These are phyloP conservation scores for Mariannaea sp. DNA, from an alignment of 2,329 filamentous ascomycete species.

Conservation along the genomic window DNA sequence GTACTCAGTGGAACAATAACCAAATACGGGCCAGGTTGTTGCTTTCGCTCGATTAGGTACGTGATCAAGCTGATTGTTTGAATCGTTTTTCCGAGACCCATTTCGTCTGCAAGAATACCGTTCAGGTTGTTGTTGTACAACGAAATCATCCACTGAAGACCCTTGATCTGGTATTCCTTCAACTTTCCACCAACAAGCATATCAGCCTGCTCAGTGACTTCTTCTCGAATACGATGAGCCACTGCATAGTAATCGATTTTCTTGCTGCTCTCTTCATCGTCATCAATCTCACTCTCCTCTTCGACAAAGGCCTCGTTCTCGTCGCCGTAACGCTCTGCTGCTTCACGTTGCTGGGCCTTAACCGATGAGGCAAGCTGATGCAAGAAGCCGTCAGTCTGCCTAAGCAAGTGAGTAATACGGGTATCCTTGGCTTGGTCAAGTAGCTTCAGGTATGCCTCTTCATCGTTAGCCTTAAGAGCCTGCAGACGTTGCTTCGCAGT, in stretches of 20 bases:
- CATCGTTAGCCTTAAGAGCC: slow-evolving; percentile 97
- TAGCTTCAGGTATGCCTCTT: slow-evolving; percentile 97
- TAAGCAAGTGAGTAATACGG: slow-evolving; percentile 95
- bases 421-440: slow-evolving; percentile 99
- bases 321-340: slow-evolving; percentile 77
- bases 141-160: slow-evolving; percentile 99
- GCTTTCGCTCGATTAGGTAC: slow-evolving; percentile 95
- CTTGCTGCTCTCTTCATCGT: slow-evolving; percentile 70
- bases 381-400: slow-evolving; percentile 97
- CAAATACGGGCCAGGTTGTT: slow-evolving; percentile 87
- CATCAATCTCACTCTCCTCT: slow-evolving; percentile 69
- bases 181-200: slow-evolving; percentile 90
- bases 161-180: slow-evolving; percentile 98
- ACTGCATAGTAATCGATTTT: slow-evolving; percentile 99
- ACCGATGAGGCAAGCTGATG: slow-evolving; percentile 94
- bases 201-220: slow-evolving; percentile 78
- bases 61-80: slow-evolving; percentile 98
- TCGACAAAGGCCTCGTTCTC: slow-evolving; percentile 57
- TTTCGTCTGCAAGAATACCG: slow-evolving; percentile 97
- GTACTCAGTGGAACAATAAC: slow-evolving; percentile 98
- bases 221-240: slow-evolving; percentile 93
- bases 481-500: slow-evolving; percentile 99
- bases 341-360: slow-evolving; percentile 87
- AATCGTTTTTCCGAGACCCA: slow-evolving; percentile 99
- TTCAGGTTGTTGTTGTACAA: slow-evolving; percentile 99